Evolutionary conservation across 2,329 filamentous ascomycete genomes (phyloP).

Genomic region (Aspergillus quadricinctus): DNA sequence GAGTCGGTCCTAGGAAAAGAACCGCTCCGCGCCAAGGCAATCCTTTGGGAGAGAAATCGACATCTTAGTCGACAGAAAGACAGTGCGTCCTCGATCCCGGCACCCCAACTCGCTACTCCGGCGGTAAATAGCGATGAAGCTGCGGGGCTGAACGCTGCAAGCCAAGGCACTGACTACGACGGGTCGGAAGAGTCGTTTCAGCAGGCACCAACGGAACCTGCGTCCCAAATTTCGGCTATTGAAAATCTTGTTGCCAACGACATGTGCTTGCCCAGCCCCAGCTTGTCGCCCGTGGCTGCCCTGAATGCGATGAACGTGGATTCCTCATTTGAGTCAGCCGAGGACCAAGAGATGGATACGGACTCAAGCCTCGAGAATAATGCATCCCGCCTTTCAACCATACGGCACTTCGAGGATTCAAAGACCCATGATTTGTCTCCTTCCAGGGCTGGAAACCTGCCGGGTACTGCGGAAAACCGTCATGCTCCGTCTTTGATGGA

Average conservation of each 20-base stretch:
- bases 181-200: slow-evolving; percentile 18
- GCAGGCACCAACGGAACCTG: slow-evolving; percentile 15
- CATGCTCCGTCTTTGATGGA: slow-evolving; percentile 58
- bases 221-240: slow-evolving; percentile 46
- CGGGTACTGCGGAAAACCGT: slow-evolving; percentile 18
- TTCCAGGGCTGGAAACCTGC: slow-evolving; percentile 6
- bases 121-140: neutral
- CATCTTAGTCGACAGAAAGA: slow-evolving; percentile 11
- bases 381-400: slow-evolving; percentile 21
- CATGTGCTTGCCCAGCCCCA: slow-evolving; percentile 89
- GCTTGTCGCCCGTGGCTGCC: slow-evolving; percentile 82
- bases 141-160: slow-evolving; percentile 16
- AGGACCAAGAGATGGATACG: slow-evolving; percentile 38
- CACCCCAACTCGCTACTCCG: slow-evolving; percentile 5
- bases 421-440: slow-evolving; percentile 6
- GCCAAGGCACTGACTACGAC: slow-evolving; percentile 22
- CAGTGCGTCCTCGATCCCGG: slow-evolving; percentile 6
- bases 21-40: slow-evolving; percentile 7
- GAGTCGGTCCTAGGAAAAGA: slow-evolving; percentile 17
- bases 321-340: slow-evolving; percentile 39
- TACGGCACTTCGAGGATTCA: slow-evolving; percentile 16
- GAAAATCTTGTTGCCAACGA: slow-evolving; percentile 75
- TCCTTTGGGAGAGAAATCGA: slow-evolving; percentile 14
- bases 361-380: slow-evolving; percentile 42
- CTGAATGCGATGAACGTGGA: slow-evolving; percentile 54